A percentile compares a stretch with the other conserved stretches of the same genome.
phyloP scores from a whole-genome alignment of 2,329 filamentous ascomycete species.

The Colletotrichum brevisporum region DNA sequence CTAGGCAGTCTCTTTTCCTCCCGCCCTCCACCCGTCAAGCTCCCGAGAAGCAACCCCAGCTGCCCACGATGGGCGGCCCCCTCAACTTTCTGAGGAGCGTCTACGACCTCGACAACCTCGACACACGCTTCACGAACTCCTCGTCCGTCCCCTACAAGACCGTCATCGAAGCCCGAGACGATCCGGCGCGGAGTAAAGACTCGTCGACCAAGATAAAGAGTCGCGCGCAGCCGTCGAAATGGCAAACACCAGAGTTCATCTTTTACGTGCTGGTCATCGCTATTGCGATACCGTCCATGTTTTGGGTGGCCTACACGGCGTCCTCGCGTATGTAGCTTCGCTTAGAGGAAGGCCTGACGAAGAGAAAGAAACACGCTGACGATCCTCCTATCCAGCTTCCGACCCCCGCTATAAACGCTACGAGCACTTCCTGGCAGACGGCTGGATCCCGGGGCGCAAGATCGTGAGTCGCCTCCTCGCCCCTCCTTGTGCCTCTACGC shows the following conservation, averaged over 20 bases:
- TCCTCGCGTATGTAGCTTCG: conserved; percentile 76
- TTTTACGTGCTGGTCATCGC: conserved; percentile 81
- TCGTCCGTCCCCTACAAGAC: conserved; percentile 77
- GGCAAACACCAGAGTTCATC: conserved; percentile 89
- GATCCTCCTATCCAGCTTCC: conserved; percentile 66
- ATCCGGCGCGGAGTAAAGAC: conserved; percentile 54
- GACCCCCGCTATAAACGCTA: conserved; percentile 87
- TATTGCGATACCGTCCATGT: conserved; percentile 84
- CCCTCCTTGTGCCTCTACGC: not conserved
- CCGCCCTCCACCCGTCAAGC: conserved; percentile 4
- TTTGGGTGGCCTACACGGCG: conserved; percentile 88
- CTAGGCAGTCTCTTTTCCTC: not conserved
- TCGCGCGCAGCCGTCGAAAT: conserved; percentile 76
- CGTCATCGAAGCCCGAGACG: conserved; percentile 64
- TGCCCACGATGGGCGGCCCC: conserved; percentile 55
- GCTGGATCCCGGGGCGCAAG: conserved; percentile 94
- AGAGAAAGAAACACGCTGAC: not conserved
- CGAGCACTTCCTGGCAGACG: conserved; percentile 77
- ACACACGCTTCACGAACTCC: conserved; percentile 76
- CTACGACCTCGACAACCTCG: conserved; percentile 76
- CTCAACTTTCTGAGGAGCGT: conserved; percentile 63
- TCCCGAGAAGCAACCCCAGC: conserved; percentile 13
- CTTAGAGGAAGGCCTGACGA: not conserved
- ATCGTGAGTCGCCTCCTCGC: conserved; percentile 70
- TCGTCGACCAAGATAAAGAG: conserved; percentile 59